phyloP scores from a whole-genome alignment of 805 yeast genomes.

The Wickerhamiella azymoides region DNA sequence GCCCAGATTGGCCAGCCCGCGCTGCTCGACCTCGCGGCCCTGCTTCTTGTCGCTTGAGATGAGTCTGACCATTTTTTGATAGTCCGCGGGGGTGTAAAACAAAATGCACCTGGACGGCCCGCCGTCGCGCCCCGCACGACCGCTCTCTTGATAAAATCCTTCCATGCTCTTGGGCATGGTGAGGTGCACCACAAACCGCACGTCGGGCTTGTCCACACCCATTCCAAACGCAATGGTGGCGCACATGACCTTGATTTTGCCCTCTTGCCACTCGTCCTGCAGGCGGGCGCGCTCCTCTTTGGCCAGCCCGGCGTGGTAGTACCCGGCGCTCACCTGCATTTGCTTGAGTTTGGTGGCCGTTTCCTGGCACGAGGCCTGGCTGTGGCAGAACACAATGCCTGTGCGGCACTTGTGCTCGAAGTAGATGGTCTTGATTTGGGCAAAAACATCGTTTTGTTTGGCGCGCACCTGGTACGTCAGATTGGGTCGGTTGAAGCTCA shows the following conservation, averaged over 20 bases:
- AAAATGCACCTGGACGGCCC: constrained; percentile 64
- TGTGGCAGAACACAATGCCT: constrained; percentile 89
- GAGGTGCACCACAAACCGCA: constrained; percentile 77
- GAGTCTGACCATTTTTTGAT: constrained; percentile 57
- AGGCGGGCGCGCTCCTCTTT: constrained; percentile 55
- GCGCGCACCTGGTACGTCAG: constrained; percentile 61
- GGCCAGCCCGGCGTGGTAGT: constrained; percentile 91
- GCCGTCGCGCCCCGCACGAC: constrained; percentile 97
- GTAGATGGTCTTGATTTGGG: constrained; percentile 14
- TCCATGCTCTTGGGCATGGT: constrained; percentile 83
- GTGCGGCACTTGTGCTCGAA: constrained; percentile 41
- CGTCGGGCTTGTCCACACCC: constrained; percentile 98
- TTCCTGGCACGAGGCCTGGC: constrained; percentile 77
- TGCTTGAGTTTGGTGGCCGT: constrained; percentile 46
- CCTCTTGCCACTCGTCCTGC: constrained; percentile 75
- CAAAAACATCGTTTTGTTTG: constrained; percentile 29
- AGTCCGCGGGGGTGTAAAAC: constrained; percentile 72
- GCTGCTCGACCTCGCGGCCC: constrained; percentile 43
- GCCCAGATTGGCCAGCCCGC: constrained; percentile 59
- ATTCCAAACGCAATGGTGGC: constrained; percentile 98
- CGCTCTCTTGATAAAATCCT: constrained; percentile 96
- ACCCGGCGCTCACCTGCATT: constrained; percentile 52
- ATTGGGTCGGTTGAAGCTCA: constrained; percentile 85
- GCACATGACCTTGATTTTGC: constrained; percentile 62
- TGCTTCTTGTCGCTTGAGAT: constrained; percentile 31